Evolutionary conservation across 2,329 filamentous ascomycete species (phyloP).

Genomic region (Aspergillus flavus): DNA sequence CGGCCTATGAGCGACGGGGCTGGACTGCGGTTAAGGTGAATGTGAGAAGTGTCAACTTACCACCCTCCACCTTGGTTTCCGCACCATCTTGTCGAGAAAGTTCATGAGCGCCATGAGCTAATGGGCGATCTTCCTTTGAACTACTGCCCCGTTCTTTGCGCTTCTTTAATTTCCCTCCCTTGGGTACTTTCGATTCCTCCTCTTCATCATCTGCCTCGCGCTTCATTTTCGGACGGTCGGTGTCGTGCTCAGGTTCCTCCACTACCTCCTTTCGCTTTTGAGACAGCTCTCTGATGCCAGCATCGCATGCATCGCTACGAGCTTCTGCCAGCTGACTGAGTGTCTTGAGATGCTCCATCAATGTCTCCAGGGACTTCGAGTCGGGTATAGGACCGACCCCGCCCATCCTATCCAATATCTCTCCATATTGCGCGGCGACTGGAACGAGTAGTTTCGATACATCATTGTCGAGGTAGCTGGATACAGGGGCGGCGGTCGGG

Average conservation of each 20-base stretch:
- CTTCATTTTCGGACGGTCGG: slow-evolving; percentile 52
- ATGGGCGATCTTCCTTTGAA: slow-evolving; percentile 62
- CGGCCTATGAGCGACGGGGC: neutral
- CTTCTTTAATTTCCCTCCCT: slow-evolving; percentile 72
- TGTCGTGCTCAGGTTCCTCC: slow-evolving; percentile 53
- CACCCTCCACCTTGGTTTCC: slow-evolving; percentile 60
- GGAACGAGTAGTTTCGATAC: slow-evolving; percentile 51
- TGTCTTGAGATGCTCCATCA: slow-evolving; percentile 57
- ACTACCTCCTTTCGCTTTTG: slow-evolving; percentile 59
- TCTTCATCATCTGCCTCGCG: slow-evolving; percentile 49
- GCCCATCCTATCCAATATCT: slow-evolving; percentile 59
- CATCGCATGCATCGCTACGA: slow-evolving; percentile 61
- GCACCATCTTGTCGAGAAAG: slow-evolving; percentile 66
- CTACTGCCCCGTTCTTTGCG: slow-evolving; percentile 68
- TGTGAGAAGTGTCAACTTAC: slow-evolving; percentile 27
- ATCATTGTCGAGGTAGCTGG: slow-evolving; percentile 59
- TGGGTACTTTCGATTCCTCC: slow-evolving; percentile 50
- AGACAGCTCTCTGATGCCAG: slow-evolving; percentile 61
- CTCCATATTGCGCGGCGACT: slow-evolving; percentile 56
- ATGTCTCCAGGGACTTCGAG: slow-evolving; percentile 50
- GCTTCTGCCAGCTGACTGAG: slow-evolving; percentile 61
- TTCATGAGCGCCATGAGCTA: slow-evolving; percentile 65
- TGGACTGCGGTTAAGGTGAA: neutral
- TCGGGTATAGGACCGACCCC: slow-evolving; percentile 52
- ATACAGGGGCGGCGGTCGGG: slow-evolving; percentile 37